Evolutionary conservation across 495 filamentous ascomycete species (phyloP).

Genomic region (Stereocaulon alpinum): DNA sequence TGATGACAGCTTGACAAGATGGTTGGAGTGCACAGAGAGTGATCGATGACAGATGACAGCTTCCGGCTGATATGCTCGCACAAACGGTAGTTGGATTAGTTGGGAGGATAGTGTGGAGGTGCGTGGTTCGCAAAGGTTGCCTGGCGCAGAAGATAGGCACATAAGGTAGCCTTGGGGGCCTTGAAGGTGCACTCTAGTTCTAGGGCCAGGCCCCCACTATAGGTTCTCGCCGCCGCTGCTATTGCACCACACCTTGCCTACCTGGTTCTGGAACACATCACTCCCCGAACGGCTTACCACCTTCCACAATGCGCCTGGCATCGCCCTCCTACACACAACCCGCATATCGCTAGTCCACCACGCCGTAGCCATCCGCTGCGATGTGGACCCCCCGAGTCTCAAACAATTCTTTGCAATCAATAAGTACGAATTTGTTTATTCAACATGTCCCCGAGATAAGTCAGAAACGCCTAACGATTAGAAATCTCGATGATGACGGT

Average conservation of each 20-base stretch:
- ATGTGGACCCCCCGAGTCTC: not conserved
- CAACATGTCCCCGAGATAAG: conserved; percentile 1
- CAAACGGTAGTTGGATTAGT: not conserved
- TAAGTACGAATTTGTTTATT: not conserved
- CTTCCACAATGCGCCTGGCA: not conserved
- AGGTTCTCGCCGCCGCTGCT: too few relatives aligned
- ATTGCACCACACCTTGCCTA: too few relatives aligned
- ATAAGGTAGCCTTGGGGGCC: not conserved
- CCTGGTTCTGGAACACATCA: too few relatives aligned
- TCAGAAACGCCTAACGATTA: not conserved
- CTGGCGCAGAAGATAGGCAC: conserved; percentile 3
- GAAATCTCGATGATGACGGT: conserved; percentile 1
- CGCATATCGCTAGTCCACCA: conserved; percentile 3
- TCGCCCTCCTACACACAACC: not conserved
- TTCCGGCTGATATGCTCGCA: conserved; percentile 3
- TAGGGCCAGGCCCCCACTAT: too few relatives aligned
- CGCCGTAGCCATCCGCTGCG: not conserved
- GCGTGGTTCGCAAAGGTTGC: conserved; percentile 6
- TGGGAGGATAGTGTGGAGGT: not conserved
- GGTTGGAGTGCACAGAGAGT: not conserved
- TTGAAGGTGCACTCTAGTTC: too few relatives aligned
- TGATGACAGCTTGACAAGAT: not conserved
- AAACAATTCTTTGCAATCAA: not conserved
- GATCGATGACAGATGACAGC: conserved; percentile 1
- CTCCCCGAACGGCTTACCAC: not conserved